Base-by-base conservation (phyloP, 2,329 filamentous ascomycete species). In the Cytospora piceae region DNA sequence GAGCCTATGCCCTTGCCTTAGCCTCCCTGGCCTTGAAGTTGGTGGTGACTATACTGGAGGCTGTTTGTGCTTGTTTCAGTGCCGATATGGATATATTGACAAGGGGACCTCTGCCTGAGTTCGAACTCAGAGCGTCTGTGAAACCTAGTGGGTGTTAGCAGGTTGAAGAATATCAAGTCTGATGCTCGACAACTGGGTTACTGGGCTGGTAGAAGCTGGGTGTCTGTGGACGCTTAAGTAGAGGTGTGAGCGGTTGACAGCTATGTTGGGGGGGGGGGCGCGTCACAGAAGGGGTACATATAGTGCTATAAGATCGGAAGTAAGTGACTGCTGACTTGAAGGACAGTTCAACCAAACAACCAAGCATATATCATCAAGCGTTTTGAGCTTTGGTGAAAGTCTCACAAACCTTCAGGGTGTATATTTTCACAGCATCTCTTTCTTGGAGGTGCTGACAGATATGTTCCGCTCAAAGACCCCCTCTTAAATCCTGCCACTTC, bases 401-500 rank as follows among this genome's bases (percentile, higher is more conserved):
- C n/a, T 24, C 12, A 22, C 7, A 46, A 14, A 7, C 11, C n/a
- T 4, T 12, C 1, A 24, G 12, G n/a, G 24, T 24, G 15, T 4
- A 14, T 24, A 49, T 14, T 22, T 8, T 24, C n/a, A 22, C 39
- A 39, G n/a, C 11, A 32, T 57, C 17, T 46, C 15, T 15, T 37
- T 39, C 14, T 8, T 5, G 24, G n/a, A 42, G 17, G 9, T 22
- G 27, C 7, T 52, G 5, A 24, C n/a, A 15, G 14, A 20, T 42
- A 22, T 49, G 22, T 27, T 2, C 51, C 15, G 32, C 39, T 76
- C 72, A 84, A 62, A 86, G 71, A 1, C 85, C 85, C 51, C 80
- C 82, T 60, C 86, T 80, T 65, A 88, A 79, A 75, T 86, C 86
- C 74, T 88, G 85, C 66, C 88, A 75, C 74, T 88, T 86, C 74